A percentile compares a stretch with the other conserved stretches of the same genome.
Conservation (phyloP, 2,329 filamentous ascomycete genomes). For the Acephala macrosclerotiorum region DNA sequence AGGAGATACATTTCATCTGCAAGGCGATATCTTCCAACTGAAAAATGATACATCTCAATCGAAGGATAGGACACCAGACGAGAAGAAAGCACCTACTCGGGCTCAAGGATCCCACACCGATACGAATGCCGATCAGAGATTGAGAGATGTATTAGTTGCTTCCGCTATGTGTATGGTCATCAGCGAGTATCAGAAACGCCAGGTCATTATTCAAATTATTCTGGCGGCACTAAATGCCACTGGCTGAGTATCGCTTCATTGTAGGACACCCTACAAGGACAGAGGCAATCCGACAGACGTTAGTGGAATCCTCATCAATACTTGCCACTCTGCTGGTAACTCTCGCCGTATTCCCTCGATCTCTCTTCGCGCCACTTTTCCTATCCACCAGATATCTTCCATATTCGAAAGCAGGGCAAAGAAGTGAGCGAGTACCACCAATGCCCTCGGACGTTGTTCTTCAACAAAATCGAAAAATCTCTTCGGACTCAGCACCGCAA, state of each 20-base stretch:
- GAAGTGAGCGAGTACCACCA: constrained; percentile 41
- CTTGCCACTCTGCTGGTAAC: constrained; percentile 9
- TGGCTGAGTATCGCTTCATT: not conserved
- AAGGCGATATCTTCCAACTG: too few relatives aligned
- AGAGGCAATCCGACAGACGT: not conserved
- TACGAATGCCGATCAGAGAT: constrained; percentile 14
- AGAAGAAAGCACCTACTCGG: not conserved
- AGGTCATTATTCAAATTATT: constrained; percentile 16
- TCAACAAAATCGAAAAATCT: constrained; percentile 29
- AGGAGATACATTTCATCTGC: too few relatives aligned
- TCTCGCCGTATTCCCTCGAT: not conserved
- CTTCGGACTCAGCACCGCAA: constrained; percentile 27
- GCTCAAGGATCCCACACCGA: not conserved
- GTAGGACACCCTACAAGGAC: not conserved
- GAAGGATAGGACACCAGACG: not conserved
- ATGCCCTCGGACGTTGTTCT: constrained; percentile 26
- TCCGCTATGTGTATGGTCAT: constrained; percentile 30
- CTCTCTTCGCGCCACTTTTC: constrained; percentile 17
- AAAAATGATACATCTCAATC: not conserved
- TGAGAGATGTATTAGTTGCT: constrained; percentile 23
- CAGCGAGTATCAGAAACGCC: constrained; percentile 26
- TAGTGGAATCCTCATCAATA: not conserved
- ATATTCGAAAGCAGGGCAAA: constrained; percentile 29
- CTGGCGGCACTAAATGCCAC: constrained; percentile 11
- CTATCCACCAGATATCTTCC: constrained; percentile 45